phyloP scores from a whole-genome alignment of 2,329 filamentous ascomycete species.

The Nemania abortiva region DNA sequence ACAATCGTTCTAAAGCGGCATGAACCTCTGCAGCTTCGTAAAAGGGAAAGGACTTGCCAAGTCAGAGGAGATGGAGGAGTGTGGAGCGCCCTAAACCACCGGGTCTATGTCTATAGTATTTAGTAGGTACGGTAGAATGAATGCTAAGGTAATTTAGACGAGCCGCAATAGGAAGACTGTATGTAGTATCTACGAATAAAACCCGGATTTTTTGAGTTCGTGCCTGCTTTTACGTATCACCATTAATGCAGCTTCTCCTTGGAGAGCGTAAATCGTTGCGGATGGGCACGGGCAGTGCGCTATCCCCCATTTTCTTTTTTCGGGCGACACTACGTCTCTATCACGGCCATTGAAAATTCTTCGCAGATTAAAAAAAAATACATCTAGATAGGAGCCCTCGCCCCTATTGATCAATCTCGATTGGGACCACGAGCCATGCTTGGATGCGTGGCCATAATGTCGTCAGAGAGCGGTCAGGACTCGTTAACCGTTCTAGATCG shows the following conservation, averaged over 20 bases:
- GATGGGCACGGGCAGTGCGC: conserved; percentile 4
- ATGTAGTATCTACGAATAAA: conserved; percentile 11
- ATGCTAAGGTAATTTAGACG: conserved; percentile 11
- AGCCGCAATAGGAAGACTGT: conserved; percentile 2
- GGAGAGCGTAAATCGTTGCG: conserved; percentile 3
- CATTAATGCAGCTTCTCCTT: background rate
- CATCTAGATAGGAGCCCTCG: conserved; percentile 8
- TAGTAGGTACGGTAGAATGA: background rate
- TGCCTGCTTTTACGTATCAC: background rate
- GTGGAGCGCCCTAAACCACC: conserved; percentile 30
- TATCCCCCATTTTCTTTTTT: background rate
- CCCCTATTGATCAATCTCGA: conserved; percentile 22
- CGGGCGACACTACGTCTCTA: conserved; percentile 4
- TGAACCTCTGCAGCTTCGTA: conserved; percentile 9
- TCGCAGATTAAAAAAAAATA: background rate
- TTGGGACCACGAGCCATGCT: conserved; percentile 26
- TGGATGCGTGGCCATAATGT: conserved; percentile 23
- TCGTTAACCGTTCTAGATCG: conserved; percentile 18
- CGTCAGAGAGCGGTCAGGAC: conserved; percentile 29
- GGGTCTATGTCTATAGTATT: conserved; percentile 2
- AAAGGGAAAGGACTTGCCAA: conserved; percentile 14
- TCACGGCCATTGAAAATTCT: background rate
- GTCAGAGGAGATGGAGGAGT: conserved; percentile 5
- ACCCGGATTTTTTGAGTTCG: conserved; percentile 2
- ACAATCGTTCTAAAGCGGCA: background rate